phyloP scores from a whole-genome alignment of 2,329 filamentous ascomycete genomes.

The Fusarium mundagurra region DNA sequence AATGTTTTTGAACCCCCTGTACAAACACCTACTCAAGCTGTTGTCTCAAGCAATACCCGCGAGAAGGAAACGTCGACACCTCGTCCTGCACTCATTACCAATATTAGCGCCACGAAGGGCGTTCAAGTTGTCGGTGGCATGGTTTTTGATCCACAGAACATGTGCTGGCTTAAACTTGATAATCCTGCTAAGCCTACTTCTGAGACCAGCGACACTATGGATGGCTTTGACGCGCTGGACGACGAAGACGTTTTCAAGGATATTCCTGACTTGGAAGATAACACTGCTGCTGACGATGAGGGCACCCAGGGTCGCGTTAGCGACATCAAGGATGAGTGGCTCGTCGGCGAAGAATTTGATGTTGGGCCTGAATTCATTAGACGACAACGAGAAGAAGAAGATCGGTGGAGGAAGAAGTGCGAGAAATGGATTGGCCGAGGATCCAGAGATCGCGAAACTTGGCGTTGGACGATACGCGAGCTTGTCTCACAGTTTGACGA shows the following conservation, averaged over 20 bases:
- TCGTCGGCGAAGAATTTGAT: conserved; percentile 96
- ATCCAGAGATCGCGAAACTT: conserved; percentile 66
- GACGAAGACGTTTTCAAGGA: conserved; percentile 95
- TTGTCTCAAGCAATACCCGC: conserved; percentile 55
- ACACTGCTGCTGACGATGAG: conserved; percentile 60
- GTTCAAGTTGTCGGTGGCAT: conserved; percentile 97
- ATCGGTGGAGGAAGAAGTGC: conserved; percentile 88
- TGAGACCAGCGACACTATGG: conserved; percentile 66
- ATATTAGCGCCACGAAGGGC: conserved; percentile 84
- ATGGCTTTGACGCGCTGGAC: conserved; percentile 75
- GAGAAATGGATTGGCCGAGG: conserved; percentile 80
- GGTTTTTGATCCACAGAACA: conserved; percentile 96
- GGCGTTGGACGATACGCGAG: conserved; percentile 81
- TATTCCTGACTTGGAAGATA: conserved; percentile 90
- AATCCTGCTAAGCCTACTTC: conserved; percentile 57
- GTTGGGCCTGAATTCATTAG: conserved; percentile 94
- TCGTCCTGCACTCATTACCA: conserved; percentile 85
- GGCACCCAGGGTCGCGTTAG: conserved; percentile 62
- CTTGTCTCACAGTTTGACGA: conserved; percentile 60
- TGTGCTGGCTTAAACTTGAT: conserved; percentile 94
- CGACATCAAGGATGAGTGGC: conserved; percentile 78
- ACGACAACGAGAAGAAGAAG: conserved; percentile 90
- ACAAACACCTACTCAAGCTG: conserved; percentile 61
- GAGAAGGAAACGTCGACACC: conserved; percentile 70
- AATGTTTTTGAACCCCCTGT: conserved; percentile 77